Base-by-base conservation (phyloP, 805 yeast species). In the Soucietia sequanensis region DNA sequence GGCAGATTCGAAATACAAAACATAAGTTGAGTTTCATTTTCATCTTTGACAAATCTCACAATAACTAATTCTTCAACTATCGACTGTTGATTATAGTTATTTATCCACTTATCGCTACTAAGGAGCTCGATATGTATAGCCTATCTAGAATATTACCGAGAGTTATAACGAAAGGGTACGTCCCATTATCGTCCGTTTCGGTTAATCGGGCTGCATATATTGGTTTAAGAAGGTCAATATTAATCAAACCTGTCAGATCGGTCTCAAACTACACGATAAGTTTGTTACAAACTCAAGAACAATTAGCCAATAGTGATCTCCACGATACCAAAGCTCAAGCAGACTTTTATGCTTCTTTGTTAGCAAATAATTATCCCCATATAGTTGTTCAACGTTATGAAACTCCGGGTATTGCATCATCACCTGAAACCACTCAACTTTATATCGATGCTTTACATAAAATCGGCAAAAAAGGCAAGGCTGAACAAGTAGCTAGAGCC, bases 321-420 rank as follows among this genome's bases (percentile, higher is more conserved):
- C 60, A 69, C 31, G 83, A 86, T 58, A 75, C 97, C 1, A 63
- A 56, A 4, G 68, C 76, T 5, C 99, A 93, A 63, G 90, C 95
- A 2, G 81, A 78, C 37, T 91, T 93, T 52, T 93, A 93, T 65
- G 75, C 76, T 42, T 71, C 79, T 10, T 68, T 93, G 31, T 60
- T 93, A 44, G 76, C 76, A 38, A 75, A 91, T 36, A 85, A 86
- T 62, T 93, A 88, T 56, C 98, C 99, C n/a, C 95, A 89, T 50
- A 82, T 91, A 35, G 96, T 93, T 5, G 88, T 91, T n/a, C 83
- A 93, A 38, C 76, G 99, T 40, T 95, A 77, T 57, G 98, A 95
- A 58, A 84, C 95, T 6, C 84, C 93, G 0, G 96, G 96, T n/a
- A 86, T 93, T 35, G 93, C 95, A 7, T 67, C 82, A 9, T 81